A percentile compares a stretch with the other conserved stretches of the same genome.
phyloP scores from a whole-genome alignment of 2,329 filamentous ascomycete genomes.

The Xylaria sp. region DNA sequence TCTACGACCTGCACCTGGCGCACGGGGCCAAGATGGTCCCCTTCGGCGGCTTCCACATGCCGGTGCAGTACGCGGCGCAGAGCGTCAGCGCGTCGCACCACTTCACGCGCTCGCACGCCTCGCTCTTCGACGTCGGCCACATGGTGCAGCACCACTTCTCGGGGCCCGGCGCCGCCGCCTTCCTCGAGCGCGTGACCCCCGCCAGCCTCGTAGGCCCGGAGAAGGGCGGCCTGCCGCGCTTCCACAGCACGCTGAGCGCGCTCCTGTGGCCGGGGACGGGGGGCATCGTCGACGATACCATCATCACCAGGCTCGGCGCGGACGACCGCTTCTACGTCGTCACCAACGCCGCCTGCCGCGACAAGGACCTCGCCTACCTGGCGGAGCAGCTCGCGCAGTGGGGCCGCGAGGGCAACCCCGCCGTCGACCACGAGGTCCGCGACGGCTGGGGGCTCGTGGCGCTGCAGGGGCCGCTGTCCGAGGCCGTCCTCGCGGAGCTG shows the following conservation, averaged over 20 bases:
- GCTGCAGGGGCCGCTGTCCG: slow-evolving; percentile 82
- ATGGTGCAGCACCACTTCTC: slow-evolving; percentile 91
- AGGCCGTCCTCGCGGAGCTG: slow-evolving; percentile 66
- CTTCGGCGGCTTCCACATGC: slow-evolving; percentile 94
- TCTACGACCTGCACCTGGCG: slow-evolving; percentile 77
- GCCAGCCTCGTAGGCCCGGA: slow-evolving; percentile 67
- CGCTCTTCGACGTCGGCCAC: slow-evolving; percentile 93
- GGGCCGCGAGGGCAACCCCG: slow-evolving; percentile 56
- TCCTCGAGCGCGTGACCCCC: slow-evolving; percentile 85
- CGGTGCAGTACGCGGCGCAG: slow-evolving; percentile 80
- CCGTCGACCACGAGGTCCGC: slow-evolving; percentile 68
- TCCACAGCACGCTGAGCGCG: slow-evolving; percentile 81
- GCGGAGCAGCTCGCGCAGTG: slow-evolving; percentile 67
- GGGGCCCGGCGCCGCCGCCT: slow-evolving; percentile 77
- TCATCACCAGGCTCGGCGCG: slow-evolving; percentile 81
- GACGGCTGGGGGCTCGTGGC: slow-evolving; percentile 79
- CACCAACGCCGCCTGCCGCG: slow-evolving; percentile 88
- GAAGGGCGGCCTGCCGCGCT: slow-evolving; percentile 62
- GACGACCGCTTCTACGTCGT: slow-evolving; percentile 85
- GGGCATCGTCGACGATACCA: slow-evolving; percentile 92
- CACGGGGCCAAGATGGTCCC: slow-evolving; percentile 92
- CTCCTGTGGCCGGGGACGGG: slow-evolving; percentile 79
- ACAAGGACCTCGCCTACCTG: slow-evolving; percentile 84
- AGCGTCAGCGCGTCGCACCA: slow-evolving; percentile 83
- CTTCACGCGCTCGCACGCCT: slow-evolving; percentile 86